Evolutionary conservation across 2,329 filamentous ascomycete genomes (phyloP).

Genomic region (Verticillium dahliae): DNA sequence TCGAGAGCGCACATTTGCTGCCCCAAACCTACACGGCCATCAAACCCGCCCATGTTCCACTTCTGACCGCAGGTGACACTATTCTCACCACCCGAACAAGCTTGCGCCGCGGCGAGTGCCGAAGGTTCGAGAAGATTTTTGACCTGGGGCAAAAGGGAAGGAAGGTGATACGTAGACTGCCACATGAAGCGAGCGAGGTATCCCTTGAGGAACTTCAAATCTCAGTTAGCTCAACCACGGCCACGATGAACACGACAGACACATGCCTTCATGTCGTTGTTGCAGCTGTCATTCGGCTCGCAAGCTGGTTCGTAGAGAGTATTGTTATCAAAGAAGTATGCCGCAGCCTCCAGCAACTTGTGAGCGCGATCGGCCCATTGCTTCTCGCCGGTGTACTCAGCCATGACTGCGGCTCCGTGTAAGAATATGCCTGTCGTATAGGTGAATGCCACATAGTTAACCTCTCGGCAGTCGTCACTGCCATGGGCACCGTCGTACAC

Average conservation of each 20-base stretch:
- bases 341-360: conserved; percentile 40
- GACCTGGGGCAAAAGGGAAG: conserved; percentile 42
- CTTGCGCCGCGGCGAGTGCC: conserved; percentile 46
- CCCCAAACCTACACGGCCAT: conserved; percentile 49
- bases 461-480: conserved; percentile 43
- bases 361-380: conserved; percentile 48
- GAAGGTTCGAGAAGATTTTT: conserved; percentile 41
- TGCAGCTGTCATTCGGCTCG: conserved; percentile 50
- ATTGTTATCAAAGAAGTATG: conserved; percentile 41
- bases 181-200: conserved; percentile 61
- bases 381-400: conserved; percentile 48
- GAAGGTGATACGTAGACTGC: conserved; percentile 48
- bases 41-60: conserved; percentile 54
- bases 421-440: conserved; percentile 62
- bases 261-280: conserved; percentile 48
- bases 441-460: conserved; percentile 53
- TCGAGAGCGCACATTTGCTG: conserved; percentile 62
- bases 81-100: conserved; percentile 49
- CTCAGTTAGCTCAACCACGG: neutral
- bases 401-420: conserved; percentile 57
- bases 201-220: conserved; percentile 52
- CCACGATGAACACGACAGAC: neutral
- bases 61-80: conserved; percentile 52
- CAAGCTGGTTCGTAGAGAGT: conserved; percentile 64
- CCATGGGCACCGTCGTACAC: conserved; percentile 59